phyloP scores from a whole-genome alignment of 169 alveolate genomes.

The Plasmodium adleri region DNA sequence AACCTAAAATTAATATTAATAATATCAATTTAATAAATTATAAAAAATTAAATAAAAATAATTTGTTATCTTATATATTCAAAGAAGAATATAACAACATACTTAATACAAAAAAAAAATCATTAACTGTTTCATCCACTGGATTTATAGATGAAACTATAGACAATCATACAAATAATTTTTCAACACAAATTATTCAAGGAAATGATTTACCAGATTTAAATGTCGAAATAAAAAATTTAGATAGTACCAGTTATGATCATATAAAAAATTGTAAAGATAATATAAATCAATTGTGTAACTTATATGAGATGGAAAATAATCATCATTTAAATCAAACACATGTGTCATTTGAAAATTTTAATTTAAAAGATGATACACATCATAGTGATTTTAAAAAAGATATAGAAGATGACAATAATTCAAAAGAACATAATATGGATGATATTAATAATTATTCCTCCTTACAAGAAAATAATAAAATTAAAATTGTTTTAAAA shows the following conservation, averaged over 20 bases:
- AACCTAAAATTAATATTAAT: neutral
- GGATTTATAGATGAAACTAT: neutral
- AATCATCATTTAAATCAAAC: too few relatives aligned
- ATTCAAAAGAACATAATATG: neutral
- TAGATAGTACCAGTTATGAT: neutral
- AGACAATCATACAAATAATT: too few relatives aligned
- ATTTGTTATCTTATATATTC: conserved; percentile 19
- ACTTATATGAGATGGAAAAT: too few relatives aligned
- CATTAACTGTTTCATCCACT: too few relatives aligned
- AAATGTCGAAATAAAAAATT: neutral
- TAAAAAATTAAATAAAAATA: conserved; percentile 21
- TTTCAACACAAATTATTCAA: too few relatives aligned
- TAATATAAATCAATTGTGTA: too few relatives aligned
- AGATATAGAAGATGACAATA: neutral
- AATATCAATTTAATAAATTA: conserved; percentile 4
- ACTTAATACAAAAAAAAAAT: conserved; percentile 1
- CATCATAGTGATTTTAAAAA: neutral
- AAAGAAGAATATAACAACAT: conserved; percentile 31
- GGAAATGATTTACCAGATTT: too few relatives aligned
- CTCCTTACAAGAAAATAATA: neutral
- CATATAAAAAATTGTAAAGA: neutral
- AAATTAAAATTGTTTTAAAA: conserved; percentile 6
- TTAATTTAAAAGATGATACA: too few relatives aligned
- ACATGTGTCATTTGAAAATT: too few relatives aligned
- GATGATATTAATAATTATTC: too few relatives aligned